Percentiles rank a stretch among this genome's conserved stretches.
Evolutionary conservation across 2,329 filamentous ascomycete species (phyloP).

Genomic region (Rhynchosporium secalis): DNA sequence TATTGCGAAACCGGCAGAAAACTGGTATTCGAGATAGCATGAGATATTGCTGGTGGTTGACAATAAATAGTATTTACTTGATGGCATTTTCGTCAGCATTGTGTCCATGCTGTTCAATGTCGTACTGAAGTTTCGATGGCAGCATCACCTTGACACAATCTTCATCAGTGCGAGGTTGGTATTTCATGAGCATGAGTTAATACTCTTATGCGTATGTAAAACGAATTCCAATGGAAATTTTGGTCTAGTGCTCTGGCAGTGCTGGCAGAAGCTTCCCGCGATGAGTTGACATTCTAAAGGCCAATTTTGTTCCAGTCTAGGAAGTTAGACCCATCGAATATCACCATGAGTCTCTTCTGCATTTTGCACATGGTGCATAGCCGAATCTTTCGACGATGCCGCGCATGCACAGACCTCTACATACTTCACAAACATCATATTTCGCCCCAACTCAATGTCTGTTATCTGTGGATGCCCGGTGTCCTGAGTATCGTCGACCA

Average conservation of each 20-base stretch:
- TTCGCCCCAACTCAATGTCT: background rate
- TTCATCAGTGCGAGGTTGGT: background rate
- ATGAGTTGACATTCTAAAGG: background rate
- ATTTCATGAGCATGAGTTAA: slow-evolving; percentile 8
- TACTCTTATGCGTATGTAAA: background rate
- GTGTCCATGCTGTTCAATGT: background rate
- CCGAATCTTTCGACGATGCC: background rate
- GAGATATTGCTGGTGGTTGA: background rate
- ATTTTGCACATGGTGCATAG: background rate
- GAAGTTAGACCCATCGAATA: no score
- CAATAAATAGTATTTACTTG: background rate
- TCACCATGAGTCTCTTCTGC: no score
- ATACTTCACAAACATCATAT: background rate
- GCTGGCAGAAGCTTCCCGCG: background rate
- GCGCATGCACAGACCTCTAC: background rate
- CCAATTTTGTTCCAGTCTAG: background rate
- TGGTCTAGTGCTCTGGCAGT: no score
- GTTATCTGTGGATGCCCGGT: background rate
- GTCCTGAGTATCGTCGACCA: background rate
- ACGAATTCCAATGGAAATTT: background rate
- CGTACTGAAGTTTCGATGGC: background rate
- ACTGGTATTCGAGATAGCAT: background rate
- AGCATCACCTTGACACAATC: background rate
- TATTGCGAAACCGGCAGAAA: background rate
- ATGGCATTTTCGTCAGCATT: background rate